Evolutionary conservation across 495 filamentous ascomycete species (phyloP), one percentile per base, ranked within the genome.

Genomic region (Trichocladium antarcticum): DNA sequence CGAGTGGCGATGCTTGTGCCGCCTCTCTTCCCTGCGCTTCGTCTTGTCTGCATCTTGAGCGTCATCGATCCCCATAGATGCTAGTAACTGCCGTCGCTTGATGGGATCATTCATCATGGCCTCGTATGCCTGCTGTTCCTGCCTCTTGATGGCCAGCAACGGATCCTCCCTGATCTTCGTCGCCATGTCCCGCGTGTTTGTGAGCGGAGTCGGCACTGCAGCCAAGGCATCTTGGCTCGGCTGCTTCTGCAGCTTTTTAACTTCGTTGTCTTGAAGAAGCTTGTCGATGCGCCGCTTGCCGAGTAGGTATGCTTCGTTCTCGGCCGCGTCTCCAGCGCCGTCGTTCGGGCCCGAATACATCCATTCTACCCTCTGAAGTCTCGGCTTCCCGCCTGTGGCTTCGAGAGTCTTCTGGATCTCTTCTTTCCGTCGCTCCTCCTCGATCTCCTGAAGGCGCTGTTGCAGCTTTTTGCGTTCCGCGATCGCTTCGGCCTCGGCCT

Each of bases 381-480:
- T 76, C 49, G 80, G 83, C 49, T 76, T 74, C 15, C 89, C 88
- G 28, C 93, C 93, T 11, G 87, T 84, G 34, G 84, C 82, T 67
- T 95, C 93, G 48, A 95, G 87, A 37, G 95, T 79, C 37, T 81
- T 79, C 59, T 95, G 84, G 2, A 97, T 81, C 59, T 96, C 92
- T 61, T 95, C 85, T 53, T 95, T 85, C 48, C 82, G 78, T 9
- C 93, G 83, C 68, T 99, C 92, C 68, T 99, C 89, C 57, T 88
- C 84, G 39, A 93, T 80, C 67, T 99, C 92, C 51, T 94, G 90
- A 14, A 77, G 71, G 40, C 82, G 80, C 63, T 88, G 83, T 12
- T 90, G 85, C 57, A 87, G 87, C 34, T 81, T 79, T 67, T 96
- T 96, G 63, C 92, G 83, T 70, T 97, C 93, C 40, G 93, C 87